phyloP scores from a whole-genome alignment of 805 yeast genomes.

The Zygosaccharomyces pseudorouxii region DNA sequence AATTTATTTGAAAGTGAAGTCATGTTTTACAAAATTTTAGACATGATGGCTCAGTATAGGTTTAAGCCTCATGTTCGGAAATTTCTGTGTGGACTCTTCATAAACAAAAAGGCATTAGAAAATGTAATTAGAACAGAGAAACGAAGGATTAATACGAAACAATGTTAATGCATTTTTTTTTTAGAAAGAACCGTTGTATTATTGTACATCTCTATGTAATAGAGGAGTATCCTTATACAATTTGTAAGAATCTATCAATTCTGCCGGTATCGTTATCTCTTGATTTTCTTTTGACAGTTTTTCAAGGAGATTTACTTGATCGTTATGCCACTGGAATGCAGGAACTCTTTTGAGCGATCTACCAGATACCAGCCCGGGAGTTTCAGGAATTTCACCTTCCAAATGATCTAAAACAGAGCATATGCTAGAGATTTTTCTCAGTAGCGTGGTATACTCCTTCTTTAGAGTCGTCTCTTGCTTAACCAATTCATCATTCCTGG shows the following conservation, averaged over 20 bases:
- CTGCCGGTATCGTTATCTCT: constrained; percentile 24
- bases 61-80: constrained; percentile 60
- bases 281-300: constrained; percentile 8
- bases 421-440: constrained; percentile 31
- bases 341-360: constrained; percentile 20
- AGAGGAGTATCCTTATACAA: constrained; percentile 29
- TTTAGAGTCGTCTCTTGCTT: constrained; percentile 30
- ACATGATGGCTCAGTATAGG: constrained; percentile 50
- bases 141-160: constrained; percentile 14
- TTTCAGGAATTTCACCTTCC: constrained; percentile 6
- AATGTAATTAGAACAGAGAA: constrained; percentile 45
- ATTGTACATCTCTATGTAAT: constrained; percentile 21
- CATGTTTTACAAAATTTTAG: constrained; percentile 49
- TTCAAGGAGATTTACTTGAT: constrained; percentile 18
- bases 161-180: constrained; percentile 1
- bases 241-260: constrained; percentile 26
- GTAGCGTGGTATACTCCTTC: constrained; percentile 32
- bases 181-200: not conserved
- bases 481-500: constrained; percentile 31
- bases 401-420: constrained; percentile 17
- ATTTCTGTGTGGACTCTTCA: constrained; percentile 61
- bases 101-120: constrained; percentile 50
- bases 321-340: constrained; percentile 29
- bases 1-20: constrained; percentile 50
- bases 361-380: constrained; percentile 16